Evolutionary conservation across 345 rosid genomes (phyloP), one percentile per base, ranked within the genome.

Genomic region (Aquilaria malaccensis): DNA sequence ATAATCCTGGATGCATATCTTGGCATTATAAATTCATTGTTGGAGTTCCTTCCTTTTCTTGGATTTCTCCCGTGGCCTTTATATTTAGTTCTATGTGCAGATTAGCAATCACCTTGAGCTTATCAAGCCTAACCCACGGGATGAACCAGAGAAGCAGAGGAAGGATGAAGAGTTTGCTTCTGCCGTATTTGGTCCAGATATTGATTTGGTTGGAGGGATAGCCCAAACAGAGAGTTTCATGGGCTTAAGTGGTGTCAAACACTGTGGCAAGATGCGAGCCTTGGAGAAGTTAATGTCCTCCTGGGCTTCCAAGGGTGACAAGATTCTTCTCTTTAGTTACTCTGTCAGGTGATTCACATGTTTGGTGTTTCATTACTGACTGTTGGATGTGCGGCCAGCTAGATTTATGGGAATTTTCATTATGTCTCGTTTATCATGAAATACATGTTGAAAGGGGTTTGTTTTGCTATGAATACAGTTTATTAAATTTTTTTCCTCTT

Each of bases 101-200:
- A 76, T 93, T 69, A 89, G 99, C 79, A 93, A 87, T 79, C 99
- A 93, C 76, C 73, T 89, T 65, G 99, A 93, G 85, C 90, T 93
- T 64, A 79, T 93, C 55, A 93, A 93, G 86, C 95, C 97, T n/a
- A 90, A 87, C 62, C 85, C 92, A 30, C 76, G 75, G 79, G 98
- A 93, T 75, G 97, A 90, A 62, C 75, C 77, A 43, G 90, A 84
- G 32, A 93, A 93, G 72, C 98, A 90, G 62, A 81, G 76, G 71
- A 93, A 87, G 72, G 98, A 90, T 65, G 86, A 92, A 51, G 96
- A 93, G 71, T 87, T 93, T 76, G 90, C 83, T 29, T 72, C 87
- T 45, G 79, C 92, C 43, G 92, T 93, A 67, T 90, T 93, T 71
- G 96, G 95, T 47, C 62, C 77, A 29, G 96, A 93, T 75, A 70